Evolutionary conservation across 257 asterid genomes (phyloP).

Genomic region (Salvia hispanica): DNA sequence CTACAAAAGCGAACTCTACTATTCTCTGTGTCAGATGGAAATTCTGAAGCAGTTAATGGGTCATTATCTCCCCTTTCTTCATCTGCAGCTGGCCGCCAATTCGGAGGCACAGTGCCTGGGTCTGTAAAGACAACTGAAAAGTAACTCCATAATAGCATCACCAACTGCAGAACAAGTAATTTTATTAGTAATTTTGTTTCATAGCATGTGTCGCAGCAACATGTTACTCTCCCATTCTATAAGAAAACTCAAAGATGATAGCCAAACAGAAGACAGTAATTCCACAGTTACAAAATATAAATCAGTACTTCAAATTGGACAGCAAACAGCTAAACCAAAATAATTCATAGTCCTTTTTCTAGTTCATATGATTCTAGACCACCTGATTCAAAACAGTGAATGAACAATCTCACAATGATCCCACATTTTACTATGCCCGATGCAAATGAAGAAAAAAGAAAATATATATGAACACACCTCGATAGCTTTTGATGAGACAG

Average conservation of each 20-base stretch:
- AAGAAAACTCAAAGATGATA: neutral
- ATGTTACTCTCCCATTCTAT: constrained; percentile 4
- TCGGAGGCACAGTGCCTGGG: constrained; percentile 90
- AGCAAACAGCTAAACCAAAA: constrained; percentile 9
- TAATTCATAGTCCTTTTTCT: neutral
- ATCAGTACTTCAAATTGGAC: constrained; percentile 4
- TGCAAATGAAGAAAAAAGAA: neutral
- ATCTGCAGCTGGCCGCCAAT: constrained; percentile 84
- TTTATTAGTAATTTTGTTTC: constrained; percentile 28
- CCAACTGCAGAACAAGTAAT: constrained; percentile 59
- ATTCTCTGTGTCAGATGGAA: constrained; percentile 52
- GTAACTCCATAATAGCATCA: constrained; percentile 94
- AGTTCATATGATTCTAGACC: constrained; percentile 13
- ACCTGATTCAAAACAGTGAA: constrained; percentile 17
- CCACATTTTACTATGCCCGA: neutral
- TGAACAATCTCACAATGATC: neutral
- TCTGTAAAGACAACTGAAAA: constrained; percentile 95
- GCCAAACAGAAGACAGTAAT: neutral
- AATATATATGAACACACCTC: neutral
- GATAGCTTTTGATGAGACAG: neutral
- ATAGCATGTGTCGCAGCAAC: constrained; percentile 11
- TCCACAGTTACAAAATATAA: neutral
- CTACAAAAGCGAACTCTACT: constrained; percentile 73
- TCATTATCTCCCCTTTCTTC: constrained; percentile 87
- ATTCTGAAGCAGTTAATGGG: constrained; percentile 68